Base-by-base conservation (phyloP, 2,329 filamentous ascomycete genomes). In the Fusarium sublunatum region DNA sequence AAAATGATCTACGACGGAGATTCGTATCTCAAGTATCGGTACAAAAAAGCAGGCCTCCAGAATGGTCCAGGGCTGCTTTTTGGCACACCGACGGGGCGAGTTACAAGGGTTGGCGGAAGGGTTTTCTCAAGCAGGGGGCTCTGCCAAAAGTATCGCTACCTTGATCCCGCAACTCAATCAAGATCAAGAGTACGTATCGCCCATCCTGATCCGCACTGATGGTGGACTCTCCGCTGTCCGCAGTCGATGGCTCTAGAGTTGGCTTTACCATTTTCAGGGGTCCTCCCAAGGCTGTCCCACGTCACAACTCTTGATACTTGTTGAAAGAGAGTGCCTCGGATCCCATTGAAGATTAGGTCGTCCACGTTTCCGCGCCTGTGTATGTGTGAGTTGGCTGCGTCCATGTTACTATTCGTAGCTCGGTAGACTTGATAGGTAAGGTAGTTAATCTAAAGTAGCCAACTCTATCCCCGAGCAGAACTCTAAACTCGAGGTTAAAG, bases 241-340 rank as follows among this genome's bases (percentile, higher is more conserved):
- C 48, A 58, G 57, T 53, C 31, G 38, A 62, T 58, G 45, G 51
- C 46, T 28, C 59, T 51, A 61, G 44, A 40, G 19, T 45, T 32
- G 44, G 26, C 15, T 43, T 51, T 61, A 28, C 26, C 57, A 52
- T 44, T 38, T 47, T 39, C 62, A 65, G 61, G 62, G 62, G 61
- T 63, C 62, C 19, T 55, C 38, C 39, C 48, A 51, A 51, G 53
- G 38, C 57, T 54, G 36, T 57, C 57, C 31, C 58, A 49, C 58
- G 49, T 64, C 61, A 52, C 52, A 34, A 63, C 53, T 55, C 24
- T 52, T 28, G 32, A 40, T 39, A 39, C 35, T 53, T 61, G 39
- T 36, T 19, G 8, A n/a, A 22, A 39, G 35, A 39, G 35, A 32
- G 42, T 58, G 35, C 58, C 43, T 42, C 26, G 45, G 19, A 9